Evolutionary conservation across 768 basidiomycete genomes (phyloP).

Genomic region (Boletus speciosus): DNA sequence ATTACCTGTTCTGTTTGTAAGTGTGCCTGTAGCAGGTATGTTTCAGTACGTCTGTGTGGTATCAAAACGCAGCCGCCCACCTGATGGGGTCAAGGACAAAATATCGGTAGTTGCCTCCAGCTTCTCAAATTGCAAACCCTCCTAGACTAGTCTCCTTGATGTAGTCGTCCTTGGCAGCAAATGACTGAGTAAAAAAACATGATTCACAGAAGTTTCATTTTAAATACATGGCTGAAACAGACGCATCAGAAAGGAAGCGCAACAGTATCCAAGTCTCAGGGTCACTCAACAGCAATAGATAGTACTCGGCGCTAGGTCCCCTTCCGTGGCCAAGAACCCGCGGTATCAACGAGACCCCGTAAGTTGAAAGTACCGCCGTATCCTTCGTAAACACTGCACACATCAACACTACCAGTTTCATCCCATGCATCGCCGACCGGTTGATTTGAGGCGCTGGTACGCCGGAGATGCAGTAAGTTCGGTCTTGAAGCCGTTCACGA

Average conservation of each 20-base stretch:
- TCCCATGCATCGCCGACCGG: slow-evolving; percentile 63
- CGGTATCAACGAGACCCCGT: slow-evolving; percentile 52
- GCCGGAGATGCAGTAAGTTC: slow-evolving; percentile 44
- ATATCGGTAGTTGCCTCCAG: slow-evolving; percentile 46
- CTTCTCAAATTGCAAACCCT: slow-evolving; percentile 56
- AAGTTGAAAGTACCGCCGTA: slow-evolving; percentile 56
- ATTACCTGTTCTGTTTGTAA: background rate
- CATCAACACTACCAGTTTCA: slow-evolving; percentile 42
- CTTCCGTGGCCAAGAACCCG: slow-evolving; percentile 44
- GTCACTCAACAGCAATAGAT: slow-evolving; percentile 48
- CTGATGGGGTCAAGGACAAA: slow-evolving; percentile 55
- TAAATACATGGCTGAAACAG: slow-evolving; percentile 51
- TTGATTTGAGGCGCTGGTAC: slow-evolving; percentile 41
- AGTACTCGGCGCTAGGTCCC: slow-evolving; percentile 35
- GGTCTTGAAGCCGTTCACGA: slow-evolving; percentile 24
- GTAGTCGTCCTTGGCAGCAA: slow-evolving; percentile 55
- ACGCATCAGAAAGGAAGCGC: background rate
- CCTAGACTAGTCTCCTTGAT: slow-evolving; percentile 33
- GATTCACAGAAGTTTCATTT: slow-evolving; percentile 36
- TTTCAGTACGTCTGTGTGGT: too few species aligned
- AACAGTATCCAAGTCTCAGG: background rate
- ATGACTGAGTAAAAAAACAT: slow-evolving; percentile 62
- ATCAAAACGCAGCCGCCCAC: background rate
- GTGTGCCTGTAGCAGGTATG: background rate
- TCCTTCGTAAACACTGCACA: slow-evolving; percentile 47